Base-by-base conservation (phyloP, 2,329 filamentous ascomycete genomes). In the Sarocladium kiliense region DNA sequence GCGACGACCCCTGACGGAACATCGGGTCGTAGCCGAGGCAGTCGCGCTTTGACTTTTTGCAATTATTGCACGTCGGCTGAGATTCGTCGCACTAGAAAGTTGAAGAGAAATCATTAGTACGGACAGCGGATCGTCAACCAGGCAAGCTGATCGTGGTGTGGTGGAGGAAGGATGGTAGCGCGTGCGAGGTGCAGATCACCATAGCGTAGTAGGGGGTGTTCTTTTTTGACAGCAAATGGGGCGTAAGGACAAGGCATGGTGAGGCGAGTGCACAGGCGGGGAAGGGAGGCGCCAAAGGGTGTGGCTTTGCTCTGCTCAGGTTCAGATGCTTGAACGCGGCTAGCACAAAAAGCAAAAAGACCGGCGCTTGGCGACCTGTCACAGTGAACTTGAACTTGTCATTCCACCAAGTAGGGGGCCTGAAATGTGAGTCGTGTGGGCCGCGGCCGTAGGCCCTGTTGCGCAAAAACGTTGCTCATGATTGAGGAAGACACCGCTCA, bases 61-160 rank as follows among this genome's bases (percentile, higher is more conserved):
- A 94, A 68, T 94, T 91, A 74, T 91, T 86, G 78, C 94, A 99
- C 58, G 87, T 86, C 21, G 94, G 94, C 71, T 96, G 91, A 58
- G 85, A 86, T 78, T 99, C 94, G 82, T 97, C 94, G 75, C 94
- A 99, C 94, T 97, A 70, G 62, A 63, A 58, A 56, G 54, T 23
- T 12, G 44, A 30, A 27, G 25, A 9, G 18, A 27, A n/a, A 27
- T 21, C 25, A 30, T 47, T 47, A 47, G 44, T 14, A 27, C 9
- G 44, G 7, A 3, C 44, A 10, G 25, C 19, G 3, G 10, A 21
- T 23, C 18, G 21, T 49, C 47, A 32, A 32, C 16, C 42, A 50
- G 53, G 34, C 21, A 53, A 53, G 34, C 32, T 51, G 47, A 51
- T 34, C 47, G 47, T 36, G 47, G 47, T 51, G 30, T 51, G 30